Base-by-base conservation (phyloP, 352 stramenopile genomes). In the Pythium aquatile region DNA sequence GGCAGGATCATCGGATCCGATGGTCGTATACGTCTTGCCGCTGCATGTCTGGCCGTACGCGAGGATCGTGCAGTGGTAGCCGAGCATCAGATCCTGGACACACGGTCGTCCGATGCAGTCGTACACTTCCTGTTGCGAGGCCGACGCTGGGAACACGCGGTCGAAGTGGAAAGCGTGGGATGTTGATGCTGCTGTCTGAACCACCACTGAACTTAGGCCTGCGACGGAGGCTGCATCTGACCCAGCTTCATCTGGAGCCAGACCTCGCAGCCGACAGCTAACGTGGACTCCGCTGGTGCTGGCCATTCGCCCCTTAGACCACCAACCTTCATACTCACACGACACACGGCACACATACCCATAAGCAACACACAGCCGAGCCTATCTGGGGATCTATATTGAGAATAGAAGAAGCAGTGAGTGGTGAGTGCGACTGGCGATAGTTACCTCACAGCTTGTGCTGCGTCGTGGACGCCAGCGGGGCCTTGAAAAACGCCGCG, bases 11-110 rank as follows among this genome's bases (percentile, higher is more conserved):
- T 26, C 58, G 1, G 10, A 16, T 11, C 83, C 83, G 17, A 88
- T 60, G 0, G 68, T 78, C 35, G 81, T 87, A 66, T 78, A 74
- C 20, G 83, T 91, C 58, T 93, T 93, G 47, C 83, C 83, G 60
- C 78, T 91, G 26, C 78, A 75, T 0, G 81, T 93, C 57, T 88
- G 83, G 0, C 83, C 81, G 55, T 93, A 91, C 30, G 78, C 80
- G 40, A 93, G 75, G 46, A 93, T 73, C 6, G 83, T 89, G 58
- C 79, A 91, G 58, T 93, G 84, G 69, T 86, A 91, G 10, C 83
- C 83, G 30, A 48, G 42, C 11, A 93, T 58, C 29, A 91, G 26
- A 13, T 90, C 79, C 9, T 63, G 58, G 13, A 91, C 72, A 37
- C 86, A 81, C 7, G 83, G 78, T 20, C 16, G 48, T 11, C 78